Percentiles rank a stretch among this genome's conserved stretches.
Evolutionary conservation across 192 early-diverging fungal species (phyloP).

Genomic region (Phycomyces nitens): DNA sequence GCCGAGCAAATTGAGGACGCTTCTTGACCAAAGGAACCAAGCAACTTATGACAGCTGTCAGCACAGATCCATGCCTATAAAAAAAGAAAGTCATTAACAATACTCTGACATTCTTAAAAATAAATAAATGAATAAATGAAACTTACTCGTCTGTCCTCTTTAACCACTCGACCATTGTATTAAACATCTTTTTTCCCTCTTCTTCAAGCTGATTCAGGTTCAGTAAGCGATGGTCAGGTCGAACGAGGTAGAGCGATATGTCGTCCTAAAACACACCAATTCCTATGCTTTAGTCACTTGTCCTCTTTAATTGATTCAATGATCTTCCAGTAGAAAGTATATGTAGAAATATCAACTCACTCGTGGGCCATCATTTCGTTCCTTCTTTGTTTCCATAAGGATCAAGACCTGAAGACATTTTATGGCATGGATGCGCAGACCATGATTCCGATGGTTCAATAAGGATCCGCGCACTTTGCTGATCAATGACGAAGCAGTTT

Average conservation of each 20-base stretch:
- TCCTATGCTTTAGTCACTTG: too few relatives aligned
- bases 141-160: slow-evolving; percentile 14
- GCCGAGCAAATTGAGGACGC: slow-evolving; percentile 31
- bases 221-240: slow-evolving; percentile 34
- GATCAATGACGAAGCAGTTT: slow-evolving; percentile 20
- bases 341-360: slow-evolving; percentile 3
- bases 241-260: slow-evolving; percentile 31
- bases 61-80: slow-evolving; percentile 22
- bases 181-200: slow-evolving; percentile 28
- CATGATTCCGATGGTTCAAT: slow-evolving; percentile 26
- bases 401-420: slow-evolving; percentile 38
- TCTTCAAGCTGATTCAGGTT: slow-evolving; percentile 22
- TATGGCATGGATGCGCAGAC: slow-evolving; percentile 29
- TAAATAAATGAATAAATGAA: background rate
- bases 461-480: slow-evolving; percentile 13
- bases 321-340: too few relatives aligned
- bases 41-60: slow-evolving; percentile 39
- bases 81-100: background rate
- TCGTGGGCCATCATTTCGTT: slow-evolving; percentile 5
- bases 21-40: slow-evolving; percentile 28
- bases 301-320: too few relatives aligned
- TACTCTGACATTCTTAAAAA: background rate
- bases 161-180: slow-evolving; percentile 18
- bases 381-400: slow-evolving; percentile 28
- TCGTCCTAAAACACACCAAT: too few relatives aligned